Evolutionary conservation across 441 rosid species (phyloP).

Genomic region (Pelargonium citronellum): DNA sequence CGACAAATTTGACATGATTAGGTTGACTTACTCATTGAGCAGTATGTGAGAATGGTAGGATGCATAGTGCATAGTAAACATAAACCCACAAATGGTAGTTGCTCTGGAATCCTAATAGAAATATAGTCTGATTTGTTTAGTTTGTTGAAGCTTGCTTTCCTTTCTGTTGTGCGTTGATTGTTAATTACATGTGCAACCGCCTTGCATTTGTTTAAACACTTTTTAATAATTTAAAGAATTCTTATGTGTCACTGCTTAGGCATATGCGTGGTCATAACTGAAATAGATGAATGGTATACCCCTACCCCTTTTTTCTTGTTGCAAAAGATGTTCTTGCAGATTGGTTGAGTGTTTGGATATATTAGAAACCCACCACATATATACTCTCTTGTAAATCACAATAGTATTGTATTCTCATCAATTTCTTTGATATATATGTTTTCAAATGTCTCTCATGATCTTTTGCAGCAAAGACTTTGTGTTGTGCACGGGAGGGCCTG

Average conservation of each 20-base stretch:
- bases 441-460: conserved; percentile 14
- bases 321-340: background rate
- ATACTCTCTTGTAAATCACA: conserved; percentile 12
- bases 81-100: background rate
- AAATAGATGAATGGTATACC: background rate
- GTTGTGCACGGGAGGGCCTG: conserved; percentile 78
- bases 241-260: background rate
- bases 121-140: background rate
- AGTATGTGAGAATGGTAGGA: background rate
- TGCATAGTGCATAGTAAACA: background rate
- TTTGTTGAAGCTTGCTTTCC: background rate
- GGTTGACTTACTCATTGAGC: background rate
- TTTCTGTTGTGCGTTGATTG: background rate
- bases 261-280: background rate
- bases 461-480: conserved; percentile 73
- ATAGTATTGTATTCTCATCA: background rate
- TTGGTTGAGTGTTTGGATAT: background rate
- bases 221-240: background rate
- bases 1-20: background rate
- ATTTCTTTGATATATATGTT: background rate
- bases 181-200: too few relatives aligned
- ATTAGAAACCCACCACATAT: background rate
- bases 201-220: background rate
- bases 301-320: background rate
- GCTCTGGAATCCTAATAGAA: background rate